These are phyloP conservation scores for Peltaster fructicola DNA, from an alignment of 2,329 filamentous ascomycete genomes.

Conservation along the genomic window DNA sequence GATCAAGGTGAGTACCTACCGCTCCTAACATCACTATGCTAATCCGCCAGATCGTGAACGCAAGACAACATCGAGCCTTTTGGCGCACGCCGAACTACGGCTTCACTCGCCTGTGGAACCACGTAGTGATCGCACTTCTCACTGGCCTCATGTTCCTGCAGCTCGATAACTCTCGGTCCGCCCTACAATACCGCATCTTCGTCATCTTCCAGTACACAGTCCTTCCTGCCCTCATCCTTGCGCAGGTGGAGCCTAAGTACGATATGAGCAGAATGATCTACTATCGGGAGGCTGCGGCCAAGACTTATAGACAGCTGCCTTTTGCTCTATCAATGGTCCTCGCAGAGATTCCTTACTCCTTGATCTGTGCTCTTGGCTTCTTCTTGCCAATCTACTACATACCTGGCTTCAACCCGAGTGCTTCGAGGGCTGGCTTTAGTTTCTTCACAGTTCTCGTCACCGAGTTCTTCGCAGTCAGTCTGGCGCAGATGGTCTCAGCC, in stretches of 20 bases:
- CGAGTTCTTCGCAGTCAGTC: constrained; percentile 66
- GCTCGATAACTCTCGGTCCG: constrained; percentile 56
- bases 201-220: constrained; percentile 82
- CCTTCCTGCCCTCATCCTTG: constrained; percentile 64
- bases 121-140: constrained; percentile 59
- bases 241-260: constrained; percentile 72
- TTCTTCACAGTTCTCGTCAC: constrained; percentile 74
- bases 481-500: constrained; percentile 60
- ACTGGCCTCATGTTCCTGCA: constrained; percentile 66
- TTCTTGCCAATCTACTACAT: constrained; percentile 76
- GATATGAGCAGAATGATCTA: constrained; percentile 64
- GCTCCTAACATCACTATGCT: no score
- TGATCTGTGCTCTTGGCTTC: constrained; percentile 64
- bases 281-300: constrained; percentile 70
- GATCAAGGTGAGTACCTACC: no score
- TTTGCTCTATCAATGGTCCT: constrained; percentile 65
- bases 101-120: constrained; percentile 74
- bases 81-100: constrained; percentile 82
- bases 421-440: constrained; percentile 60
- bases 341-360: constrained; percentile 68
- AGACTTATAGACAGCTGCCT: constrained; percentile 68
- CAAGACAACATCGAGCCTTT: constrained; percentile 58
- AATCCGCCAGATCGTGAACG: constrained; percentile 54
- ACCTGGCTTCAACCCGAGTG: constrained; percentile 48
- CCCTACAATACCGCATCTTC: constrained; percentile 73